Base-by-base conservation (phyloP, 306 rosid genomes). In the Trifolium fragiferum region DNA sequence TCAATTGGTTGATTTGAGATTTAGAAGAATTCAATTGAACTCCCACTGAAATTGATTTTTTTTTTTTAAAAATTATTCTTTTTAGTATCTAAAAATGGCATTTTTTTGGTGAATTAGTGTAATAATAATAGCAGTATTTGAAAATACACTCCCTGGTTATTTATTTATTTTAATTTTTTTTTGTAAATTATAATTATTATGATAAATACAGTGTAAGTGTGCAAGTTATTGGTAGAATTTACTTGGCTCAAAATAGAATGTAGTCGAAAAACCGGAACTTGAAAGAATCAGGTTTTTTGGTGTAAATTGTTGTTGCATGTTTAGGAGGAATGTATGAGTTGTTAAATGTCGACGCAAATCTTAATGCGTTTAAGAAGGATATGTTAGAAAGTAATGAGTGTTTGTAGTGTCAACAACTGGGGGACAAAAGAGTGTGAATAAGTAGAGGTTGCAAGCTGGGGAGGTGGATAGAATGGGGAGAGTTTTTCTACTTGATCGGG, bases 221-320 rank as follows among this genome's bases (percentile, higher is more conserved):
- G 44, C 59, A 23, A 12, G 33, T 30, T 2, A 12, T 30, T 60
- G 72, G 44, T 64, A 12, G 70, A 19, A 16, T 15, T 66, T 16
- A 63, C 16, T 19, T 80, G 66, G 41, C 6, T 11, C 37, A 16
- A 49, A 44, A 44, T 44, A 44, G 47, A 59, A 54, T 13, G 16
- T 38, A 61, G 33, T 38, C 9, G 59, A 63, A 44, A 58, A 67
- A 3, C 8, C 4, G 38, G 8, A 41, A 14, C 54, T 40, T 50
- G 51, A 20, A 60, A 47, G 72, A 50, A 67, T 49, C 11, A 14
- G 49, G 79, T 51, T 38, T 68, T 59, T 68, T 25, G 11, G 25
- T 7, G 76, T 11, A 16, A 51, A 47, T 60, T 5, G 15, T 68
- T 32, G 6, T 60, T 19, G 40, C 12, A 51, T 68, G 11, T 68